Base-by-base conservation (phyloP, 306 rosid species). In the Lathyrus aphaca region DNA sequence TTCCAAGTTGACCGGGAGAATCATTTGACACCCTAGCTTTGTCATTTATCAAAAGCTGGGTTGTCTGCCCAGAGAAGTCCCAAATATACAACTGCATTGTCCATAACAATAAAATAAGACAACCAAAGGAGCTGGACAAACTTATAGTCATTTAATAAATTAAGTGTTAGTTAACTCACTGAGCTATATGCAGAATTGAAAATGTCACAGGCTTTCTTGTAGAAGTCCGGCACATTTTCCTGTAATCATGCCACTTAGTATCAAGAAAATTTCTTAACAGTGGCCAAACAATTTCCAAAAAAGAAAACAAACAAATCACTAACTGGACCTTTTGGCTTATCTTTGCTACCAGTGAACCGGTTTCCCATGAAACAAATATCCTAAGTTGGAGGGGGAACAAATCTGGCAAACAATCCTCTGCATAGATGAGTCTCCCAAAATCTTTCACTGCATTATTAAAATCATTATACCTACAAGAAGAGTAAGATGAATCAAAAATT, bases 61-160 rank as follows among this genome's bases (percentile, higher is more conserved):
- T 82, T 71, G 91, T 89, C 85, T 86, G 85, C 79, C 96, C 95
- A 11, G 98, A 89, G 83, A 92, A 86, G 84, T 89, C 98, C 98
- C 95, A 92, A 86, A 92, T 87, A 64, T 82, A 90, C 81, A 89
- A 68, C 98, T 89, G 95, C 79, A 77, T 55, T 81, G 73, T 71
- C 74, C 74, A 60, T 73, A 72, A 42, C 45, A 78, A 78, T 14
- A 54, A 39, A 71, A 60, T 69, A 64, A 72, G 64, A 66, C 66
- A 76, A 81, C 37, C 79, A 50, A 44, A 38, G 21, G 65, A 69
- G 25, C 40, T 10, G 25, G 27, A 72, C 32, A 78, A 78, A 10
- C 39, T 23, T 29, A 25, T 58, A 12, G 51, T 50, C 40, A 57
- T 77, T 56, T 39, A 42, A 37, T 43, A 64, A 61, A 73, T 56